Evolutionary conservation across 805 yeast species (phyloP).

Genomic region (Maudiozyma turicensis): DNA sequence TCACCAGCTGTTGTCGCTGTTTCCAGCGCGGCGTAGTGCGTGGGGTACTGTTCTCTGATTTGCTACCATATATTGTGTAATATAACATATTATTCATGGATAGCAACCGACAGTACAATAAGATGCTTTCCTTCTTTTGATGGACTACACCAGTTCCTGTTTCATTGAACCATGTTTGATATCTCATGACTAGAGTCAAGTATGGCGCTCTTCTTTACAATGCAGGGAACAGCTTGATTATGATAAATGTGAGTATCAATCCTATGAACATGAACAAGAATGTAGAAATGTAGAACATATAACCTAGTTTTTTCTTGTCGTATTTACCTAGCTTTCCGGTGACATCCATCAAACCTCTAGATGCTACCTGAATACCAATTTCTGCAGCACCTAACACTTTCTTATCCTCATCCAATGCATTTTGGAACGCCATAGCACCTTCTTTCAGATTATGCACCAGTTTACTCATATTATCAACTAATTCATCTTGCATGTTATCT

Average conservation of each 20-base stretch:
- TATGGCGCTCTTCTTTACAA: slow-evolving; percentile 8
- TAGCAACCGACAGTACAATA: too few species aligned
- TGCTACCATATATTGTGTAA: too few species aligned
- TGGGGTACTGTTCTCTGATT: too few species aligned
- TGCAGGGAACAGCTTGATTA: slow-evolving; percentile 34
- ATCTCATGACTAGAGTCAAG: too few species aligned
- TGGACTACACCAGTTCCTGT: too few species aligned
- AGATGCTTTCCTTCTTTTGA: too few species aligned
- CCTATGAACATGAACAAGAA: slow-evolving; percentile 24
- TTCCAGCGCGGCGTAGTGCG: too few species aligned
- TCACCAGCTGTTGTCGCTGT: too few species aligned
- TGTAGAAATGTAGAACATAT: slow-evolving; percentile 21
- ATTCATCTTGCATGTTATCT: slow-evolving; percentile 30
- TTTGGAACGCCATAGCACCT: slow-evolving; percentile 34
- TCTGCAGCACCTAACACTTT: slow-evolving; percentile 34
- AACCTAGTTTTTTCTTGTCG: slow-evolving; percentile 25
- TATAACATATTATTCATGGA: too few species aligned
- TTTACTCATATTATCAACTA: slow-evolving; percentile 32
- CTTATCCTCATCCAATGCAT: slow-evolving; percentile 31
- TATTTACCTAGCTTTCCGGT: slow-evolving; percentile 26
- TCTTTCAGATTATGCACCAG: slow-evolving; percentile 30
- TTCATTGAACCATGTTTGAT: too few species aligned
- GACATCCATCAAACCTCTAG: slow-evolving; percentile 26
- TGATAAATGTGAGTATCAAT: slow-evolving; percentile 26
- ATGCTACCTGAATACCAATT: slow-evolving; percentile 33